Percentiles rank a stretch among this genome's conserved stretches.
These are phyloP conservation scores for Millerago galiae DNA, from an alignment of 805 yeast species.

Conservation along the genomic window DNA sequence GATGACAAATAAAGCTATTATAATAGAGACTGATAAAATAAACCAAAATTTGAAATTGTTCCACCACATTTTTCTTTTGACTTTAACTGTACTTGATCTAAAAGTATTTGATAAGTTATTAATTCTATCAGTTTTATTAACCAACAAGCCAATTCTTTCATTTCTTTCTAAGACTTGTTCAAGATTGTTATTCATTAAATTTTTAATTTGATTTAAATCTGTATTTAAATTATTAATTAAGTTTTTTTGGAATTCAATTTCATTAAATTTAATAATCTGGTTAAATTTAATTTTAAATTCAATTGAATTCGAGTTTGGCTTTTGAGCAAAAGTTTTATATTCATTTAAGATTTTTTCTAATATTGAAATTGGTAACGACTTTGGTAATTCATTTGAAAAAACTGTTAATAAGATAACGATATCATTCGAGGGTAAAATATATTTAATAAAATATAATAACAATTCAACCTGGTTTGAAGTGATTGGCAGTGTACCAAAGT, in stretches of 20 bases:
- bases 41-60: conserved; percentile 39
- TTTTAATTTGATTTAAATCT: conserved; percentile 51
- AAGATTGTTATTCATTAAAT: conserved; percentile 54
- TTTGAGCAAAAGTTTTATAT: conserved; percentile 34
- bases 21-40: conserved; percentile 55
- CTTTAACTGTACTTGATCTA: conserved; percentile 43
- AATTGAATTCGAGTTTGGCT: conserved; percentile 18
- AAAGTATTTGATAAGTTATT: conserved; percentile 48
- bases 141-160: conserved; percentile 48
- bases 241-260: conserved; percentile 32
- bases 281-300: conserved; percentile 53
- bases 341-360: conserved; percentile 34
- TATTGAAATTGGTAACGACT: conserved; percentile 15
- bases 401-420: conserved; percentile 18
- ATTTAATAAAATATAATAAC: conserved; percentile 16
- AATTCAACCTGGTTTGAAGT: conserved; percentile 7
- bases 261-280: conserved; percentile 50
- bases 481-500: conserved; percentile 23
- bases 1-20: conserved; percentile 65
- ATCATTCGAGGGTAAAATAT: conserved; percentile 17
- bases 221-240: conserved; percentile 33
- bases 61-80: conserved; percentile 53
- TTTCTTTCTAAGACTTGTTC: conserved; percentile 54
- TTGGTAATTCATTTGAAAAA: conserved; percentile 14
- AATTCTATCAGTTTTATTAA: conserved; percentile 55